phyloP scores from a whole-genome alignment of 495 filamentous ascomycete genomes.

The Niebla homalea region DNA sequence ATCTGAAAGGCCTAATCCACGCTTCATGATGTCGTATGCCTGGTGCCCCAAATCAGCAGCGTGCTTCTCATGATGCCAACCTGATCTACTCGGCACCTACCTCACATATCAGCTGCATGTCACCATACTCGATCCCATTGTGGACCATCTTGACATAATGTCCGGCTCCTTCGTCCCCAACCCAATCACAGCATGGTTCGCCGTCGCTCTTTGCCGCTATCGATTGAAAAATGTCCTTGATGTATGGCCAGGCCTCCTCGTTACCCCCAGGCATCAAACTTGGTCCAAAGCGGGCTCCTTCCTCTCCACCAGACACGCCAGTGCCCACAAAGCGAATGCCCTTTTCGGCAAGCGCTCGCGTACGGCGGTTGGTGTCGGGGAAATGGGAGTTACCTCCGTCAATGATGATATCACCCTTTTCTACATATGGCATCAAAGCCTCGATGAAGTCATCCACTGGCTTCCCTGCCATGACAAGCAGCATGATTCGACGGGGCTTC shows the following conservation, averaged over 20 bases:
- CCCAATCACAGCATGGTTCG: constrained; percentile 98
- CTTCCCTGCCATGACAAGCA: constrained; percentile 95
- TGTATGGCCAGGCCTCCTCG: constrained; percentile 93
- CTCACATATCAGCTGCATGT: constrained; percentile 99
- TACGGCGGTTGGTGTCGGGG: constrained; percentile 95
- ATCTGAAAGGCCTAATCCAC: constrained; percentile 67
- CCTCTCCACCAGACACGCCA: constrained; percentile 97
- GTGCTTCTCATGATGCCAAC: constrained; percentile 1
- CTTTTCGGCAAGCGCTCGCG: constrained; percentile 70
- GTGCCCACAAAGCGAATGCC: constrained; percentile 91
- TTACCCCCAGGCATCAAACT: constrained; percentile 98
- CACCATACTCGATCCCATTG: constrained; percentile 99
- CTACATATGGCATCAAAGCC: constrained; percentile 75
- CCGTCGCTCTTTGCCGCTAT: constrained; percentile 93
- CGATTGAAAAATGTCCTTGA: constrained; percentile 98
- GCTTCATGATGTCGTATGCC: constrained; percentile 99
- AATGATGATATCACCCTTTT: constrained; percentile 95
- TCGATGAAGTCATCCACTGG: constrained; percentile 98
- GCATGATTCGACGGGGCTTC: constrained; percentile 89
- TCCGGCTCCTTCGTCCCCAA: constrained; percentile 95
- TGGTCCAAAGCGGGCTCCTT: constrained; percentile 93
- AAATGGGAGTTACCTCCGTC: constrained; percentile 99
- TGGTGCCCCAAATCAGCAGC: constrained; percentile 23
- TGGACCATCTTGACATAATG: constrained; percentile 99
- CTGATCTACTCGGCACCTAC: constrained; percentile 32